Base-by-base conservation (phyloP, 306 rosid species). In the Prosopis cineraria region DNA sequence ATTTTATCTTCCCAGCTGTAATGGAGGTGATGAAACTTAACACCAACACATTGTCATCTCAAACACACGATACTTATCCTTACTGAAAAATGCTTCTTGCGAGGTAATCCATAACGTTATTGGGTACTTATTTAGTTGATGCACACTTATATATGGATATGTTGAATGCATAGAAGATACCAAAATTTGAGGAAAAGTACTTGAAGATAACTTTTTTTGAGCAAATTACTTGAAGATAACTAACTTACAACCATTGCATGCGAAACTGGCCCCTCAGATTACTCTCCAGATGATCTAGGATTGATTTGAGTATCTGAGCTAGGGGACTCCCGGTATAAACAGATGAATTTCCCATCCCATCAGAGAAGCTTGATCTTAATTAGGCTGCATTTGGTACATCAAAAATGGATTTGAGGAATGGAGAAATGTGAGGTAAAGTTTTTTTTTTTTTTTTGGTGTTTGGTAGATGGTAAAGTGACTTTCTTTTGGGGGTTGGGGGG, bases 21-120 rank as follows among this genome's bases (percentile, higher is more conserved):
- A n/a, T n/a, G n/a, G n/a, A n/a, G n/a, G n/a, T n/a, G n/a, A n/a
- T n/a, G n/a, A n/a, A n/a, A n/a, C n/a, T n/a, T n/a, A n/a, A n/a
- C n/a, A n/a, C 47, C 47, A 58, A 68, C 75, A 84, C 69, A 50
- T 50, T 68, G 68, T 59, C 41, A 48, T 59, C 70, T 67, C 44
- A 81, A 84, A 17, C 56, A 48, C 53, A 73, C 12, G 84, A 24
- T 50, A 77, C n/a, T 36, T 39, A 40, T 31, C 2, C 27, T 63
- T 63, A 56, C 65, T 72, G 40, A 50, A 50, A 60, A 76, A 2
- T 6, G 60, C 71, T 59, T 40, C 45, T 76, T 40, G 40, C 39
- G 62, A n/a, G 69, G 44, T 66, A 10, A 78, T 70, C 62, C 41
- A 79, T 65, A 6, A 6, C 74, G 45, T 41, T 45, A 72, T 37